Evolutionary conservation across 345 rosid genomes (phyloP), one percentile per base, ranked within the genome.

Genomic region (Boechera stricta): DNA sequence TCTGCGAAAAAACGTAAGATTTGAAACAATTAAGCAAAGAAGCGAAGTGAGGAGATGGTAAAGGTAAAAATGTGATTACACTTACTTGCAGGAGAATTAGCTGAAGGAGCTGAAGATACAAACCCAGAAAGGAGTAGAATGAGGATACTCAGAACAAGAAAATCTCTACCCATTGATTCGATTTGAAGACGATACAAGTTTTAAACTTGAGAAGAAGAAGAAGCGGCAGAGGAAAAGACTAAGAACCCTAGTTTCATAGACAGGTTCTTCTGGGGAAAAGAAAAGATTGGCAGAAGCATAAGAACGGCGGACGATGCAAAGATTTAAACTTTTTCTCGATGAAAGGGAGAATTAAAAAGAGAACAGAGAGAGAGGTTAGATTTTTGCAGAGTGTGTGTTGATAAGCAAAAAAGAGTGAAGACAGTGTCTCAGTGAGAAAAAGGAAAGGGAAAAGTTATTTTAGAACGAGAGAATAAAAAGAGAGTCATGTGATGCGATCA

Each of bases 11-110:
- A 48, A 6, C 5, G 12, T 3, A 41, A 10, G 44, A 41, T 10
- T 41, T 31, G 69, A 66, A 69, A 16, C 4, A 35, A 7, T n/a
- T 21, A 65, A 73, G 48, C 41, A 49, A 60, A 62, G 36, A 71
- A 64, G 32, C 26, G 48, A 62, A 61, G 58, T 28, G 16, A 73
- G 65, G 67, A 49, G 47, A 58, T 4, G 8, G 64, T 42, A 6
- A 15, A 21, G 41, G 0, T 38, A n/a, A 12, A 32, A 56, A 39
- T 6, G 60, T 3, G 74, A 4, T 53, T 48, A 35, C 7, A 81
- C 97, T 87, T 79, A 95, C 99, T 95, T 35, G 98, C 96, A 41
- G 99, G 98, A 42, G 99, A 82, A 76, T 90, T 60, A 61, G 88
- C 31, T 56, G 71, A 54, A 64, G 96, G 90, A 85, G 93, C 94